Base-by-base conservation (phyloP, 352 stramenopile genomes). In the Globisporangium takayamanum region DNA sequence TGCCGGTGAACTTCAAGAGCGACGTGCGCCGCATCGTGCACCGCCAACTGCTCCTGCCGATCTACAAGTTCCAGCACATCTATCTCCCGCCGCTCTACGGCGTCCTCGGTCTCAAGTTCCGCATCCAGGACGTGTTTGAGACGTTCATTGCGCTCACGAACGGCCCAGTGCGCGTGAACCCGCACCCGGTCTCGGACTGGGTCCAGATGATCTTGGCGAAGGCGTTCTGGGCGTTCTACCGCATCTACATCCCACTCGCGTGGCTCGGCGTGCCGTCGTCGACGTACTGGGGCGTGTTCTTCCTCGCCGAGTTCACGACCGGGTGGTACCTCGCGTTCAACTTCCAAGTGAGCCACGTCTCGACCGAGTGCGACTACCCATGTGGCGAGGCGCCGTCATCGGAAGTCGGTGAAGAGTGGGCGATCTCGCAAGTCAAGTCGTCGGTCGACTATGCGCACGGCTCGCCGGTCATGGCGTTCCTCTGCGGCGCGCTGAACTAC, bases 401-500 rank as follows among this genome's bases (percentile, higher is more conserved):
- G 20, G 70, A 75, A 22, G 81, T 96, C 50, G 66, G 80, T 0
- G 88, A 96, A 62, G 90, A 97, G 66, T 98, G 94, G 93, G 94
- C 93, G 39, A 80, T 94, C 50, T 89, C 86, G 56, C 94, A 98
- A 74, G 80, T 98, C 61, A 96, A 97, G 76, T 97, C 94, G 49
- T 94, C 85, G 52, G 94, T 97, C 53, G 96, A 98, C 71, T 98
- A 98, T 74, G 76, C 69, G 48, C 79, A 96, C 60, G 73, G 78
- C 50, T 94, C 77, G 60, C 63, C 68, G 45, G 15, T 97, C 25
- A 89, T 87, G 55, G 88, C 97, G 49, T 98, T 98, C 74, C 70
- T 97, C n/a, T 83, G 93, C 39, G 96, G 94, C 59, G 97, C 87
- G 60, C 79, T 99, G 18, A 99, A 99, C 78, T 98, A 99, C 70